Conservation (phyloP, 345 rosid species). For the Aquilaria malaccensis region DNA sequence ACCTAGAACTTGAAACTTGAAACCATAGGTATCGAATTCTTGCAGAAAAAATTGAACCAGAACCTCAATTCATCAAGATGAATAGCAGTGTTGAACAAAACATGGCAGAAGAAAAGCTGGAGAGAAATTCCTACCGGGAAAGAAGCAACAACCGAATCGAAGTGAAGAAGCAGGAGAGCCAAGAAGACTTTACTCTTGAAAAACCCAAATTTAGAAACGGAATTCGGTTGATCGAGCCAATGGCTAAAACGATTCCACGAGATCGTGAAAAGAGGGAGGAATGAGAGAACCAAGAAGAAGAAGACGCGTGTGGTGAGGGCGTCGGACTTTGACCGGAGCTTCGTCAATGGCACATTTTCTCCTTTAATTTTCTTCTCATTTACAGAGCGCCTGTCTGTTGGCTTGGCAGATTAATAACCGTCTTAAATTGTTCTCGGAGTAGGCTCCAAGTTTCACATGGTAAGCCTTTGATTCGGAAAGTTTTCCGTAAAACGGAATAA, state of each 20-base stretch:
- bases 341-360: background rate
- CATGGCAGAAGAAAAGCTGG: background rate
- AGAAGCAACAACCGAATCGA: slow-evolving; percentile 20
- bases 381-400: too few species aligned
- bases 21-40: slow-evolving; percentile 1
- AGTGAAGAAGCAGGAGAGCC: slow-evolving; percentile 15
- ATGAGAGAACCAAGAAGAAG: background rate
- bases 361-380: too few species aligned
- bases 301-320: slow-evolving; percentile 21
- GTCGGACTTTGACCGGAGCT: slow-evolving; percentile 1
- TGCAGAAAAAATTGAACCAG: background rate
- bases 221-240: slow-evolving; percentile 1
- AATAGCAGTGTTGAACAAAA: background rate
- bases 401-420: too few species aligned
- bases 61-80: slow-evolving; percentile 4
- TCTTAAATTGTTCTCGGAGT: background rate
- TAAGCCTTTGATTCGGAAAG: too few species aligned
- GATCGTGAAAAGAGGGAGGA: slow-evolving; percentile 6
- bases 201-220: background rate
- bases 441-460: background rate
- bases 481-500: background rate
- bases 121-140: slow-evolving; percentile 30
- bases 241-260: slow-evolving; percentile 3
- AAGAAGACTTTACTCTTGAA: slow-evolving; percentile 18
- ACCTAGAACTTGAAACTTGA: slow-evolving; percentile 1